Evolutionary conservation across 257 asterid genomes (phyloP), one percentile per base, ranked within the genome.

Genomic region (Fraxinus americana): DNA sequence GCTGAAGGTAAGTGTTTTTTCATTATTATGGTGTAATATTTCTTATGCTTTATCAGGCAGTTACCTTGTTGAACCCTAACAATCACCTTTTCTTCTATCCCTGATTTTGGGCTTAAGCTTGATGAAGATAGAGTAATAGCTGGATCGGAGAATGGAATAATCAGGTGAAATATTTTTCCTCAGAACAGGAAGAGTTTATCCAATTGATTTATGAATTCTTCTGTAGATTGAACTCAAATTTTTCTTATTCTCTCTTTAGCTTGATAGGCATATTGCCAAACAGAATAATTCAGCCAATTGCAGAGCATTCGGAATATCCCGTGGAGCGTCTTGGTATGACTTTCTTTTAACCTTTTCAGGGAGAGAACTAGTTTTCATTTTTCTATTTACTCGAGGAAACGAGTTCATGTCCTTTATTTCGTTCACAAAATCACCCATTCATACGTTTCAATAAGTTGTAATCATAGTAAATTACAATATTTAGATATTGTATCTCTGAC

Each of bases 101-200:
- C 34, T 74, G 74, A 68, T 83, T 70, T 32, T 68, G n/a, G 21
- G 73, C 77, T 83, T 34, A 78, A 94, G 99, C 96, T 93, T 75
- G 99, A 95, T 68, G 99, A 95, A 89, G 97, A 95, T 45, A 88
- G 97, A 87, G 70, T 95, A 25, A 90, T 95, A 71, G 84, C 97
- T 72, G 98, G 97, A 70, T 90, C 90, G 0, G 97, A 89, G 86
- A 90, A 95, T 84, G 98, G 99, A 41, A 80, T 95, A 59, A 95
- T 95, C 83, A 93, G 92, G 98, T 91, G 73, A 73, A 83, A 19
- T 54, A 19, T 57, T 73, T 39, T 38, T 72, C 30, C 70, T 29
- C 71, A n/a, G 61, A 77, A 67, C 41, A 27, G 54, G 50, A 30
- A 32, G 7, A 16, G 16, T 36, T 78, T 23, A 36, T 54, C 74